These are phyloP conservation scores for Lizonia empirigonia DNA, from an alignment of 2,329 filamentous ascomycete species.

Conservation along the genomic window DNA sequence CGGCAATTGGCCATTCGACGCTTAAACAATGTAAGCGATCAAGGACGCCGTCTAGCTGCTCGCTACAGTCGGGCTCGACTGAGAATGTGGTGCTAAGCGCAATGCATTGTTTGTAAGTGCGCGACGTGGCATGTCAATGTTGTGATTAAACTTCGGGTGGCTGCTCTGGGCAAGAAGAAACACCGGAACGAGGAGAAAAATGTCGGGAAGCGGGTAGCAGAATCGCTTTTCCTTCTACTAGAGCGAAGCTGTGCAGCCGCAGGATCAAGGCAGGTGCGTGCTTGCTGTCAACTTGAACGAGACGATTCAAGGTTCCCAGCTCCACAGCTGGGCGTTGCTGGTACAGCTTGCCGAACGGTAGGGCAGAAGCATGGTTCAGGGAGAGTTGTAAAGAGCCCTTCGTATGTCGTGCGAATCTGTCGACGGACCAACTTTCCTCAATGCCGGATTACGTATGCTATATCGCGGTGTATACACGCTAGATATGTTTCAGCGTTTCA, in stretches of 20 bases:
- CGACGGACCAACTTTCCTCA: constrained; percentile 9
- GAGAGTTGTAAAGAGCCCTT: constrained; percentile 15
- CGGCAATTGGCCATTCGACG: not conserved
- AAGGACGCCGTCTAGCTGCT: constrained; percentile 6
- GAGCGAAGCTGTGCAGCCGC: not conserved
- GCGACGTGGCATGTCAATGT: not conserved
- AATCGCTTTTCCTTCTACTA: not conserved
- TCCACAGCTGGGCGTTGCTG: not conserved
- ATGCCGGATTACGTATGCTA: constrained; percentile 9
- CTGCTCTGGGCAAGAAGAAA: not conserved
- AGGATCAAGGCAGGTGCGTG: not conserved
- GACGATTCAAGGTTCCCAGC: constrained; percentile 1
- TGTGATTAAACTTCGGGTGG: not conserved
- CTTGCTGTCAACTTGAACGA: constrained; percentile 1
- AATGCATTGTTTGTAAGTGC: constrained; percentile 2
- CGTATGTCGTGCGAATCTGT: constrained; percentile 15
- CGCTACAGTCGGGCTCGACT: constrained; percentile 5
- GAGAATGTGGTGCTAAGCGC: not conserved
- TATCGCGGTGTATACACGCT: not conserved
- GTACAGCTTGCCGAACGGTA: constrained; percentile 4
- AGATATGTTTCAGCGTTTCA: constrained; percentile 4
- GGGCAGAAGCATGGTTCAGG: constrained; percentile 22
- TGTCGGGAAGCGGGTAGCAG: not conserved
- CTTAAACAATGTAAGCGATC: constrained; percentile 4
- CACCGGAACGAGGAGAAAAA: not conserved